Conservation (phyloP, 306 rosid genomes). For the Comarum palustre region DNA sequence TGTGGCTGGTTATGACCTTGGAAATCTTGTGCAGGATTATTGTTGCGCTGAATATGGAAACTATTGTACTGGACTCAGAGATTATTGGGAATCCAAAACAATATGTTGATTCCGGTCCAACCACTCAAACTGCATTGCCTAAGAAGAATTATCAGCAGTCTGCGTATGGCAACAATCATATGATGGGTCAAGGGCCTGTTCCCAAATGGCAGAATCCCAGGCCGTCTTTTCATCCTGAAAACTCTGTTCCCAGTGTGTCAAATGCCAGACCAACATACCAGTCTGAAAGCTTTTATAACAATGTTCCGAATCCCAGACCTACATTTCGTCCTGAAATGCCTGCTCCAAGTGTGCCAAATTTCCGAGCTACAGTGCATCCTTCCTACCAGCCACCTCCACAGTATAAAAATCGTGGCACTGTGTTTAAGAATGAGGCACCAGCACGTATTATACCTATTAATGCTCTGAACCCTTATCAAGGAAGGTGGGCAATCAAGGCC, state of each 20-base stretch:
- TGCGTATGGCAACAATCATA: constrained; percentile 30
- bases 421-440: constrained; percentile 90
- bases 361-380: constrained; percentile 80
- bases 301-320: constrained; percentile 52
- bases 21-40: constrained; percentile 55
- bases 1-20: constrained; percentile 11
- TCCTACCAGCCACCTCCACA: constrained; percentile 78
- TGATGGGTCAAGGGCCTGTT: constrained; percentile 34
- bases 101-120: constrained; percentile 39
- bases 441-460: constrained; percentile 82
- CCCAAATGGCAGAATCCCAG: constrained; percentile 48
- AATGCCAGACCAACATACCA: constrained; percentile 4
- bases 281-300: neutral
- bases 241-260: neutral
- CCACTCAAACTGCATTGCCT: constrained; percentile 32
- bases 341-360: constrained; percentile 29
- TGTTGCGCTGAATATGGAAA: constrained; percentile 80
- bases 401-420: constrained; percentile 67
- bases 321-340: constrained; percentile 52
- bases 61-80: constrained; percentile 64
- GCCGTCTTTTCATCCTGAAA: constrained; percentile 63
- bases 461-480: constrained; percentile 91
- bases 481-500: constrained; percentile 97
- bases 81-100: constrained; percentile 74
- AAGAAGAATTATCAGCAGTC: constrained; percentile 33